A percentile compares a stretch with the other conserved stretches of the same genome.
Evolutionary conservation across 208 protist species (phyloP).

Genomic region (Naegleria lovaniensis): DNA sequence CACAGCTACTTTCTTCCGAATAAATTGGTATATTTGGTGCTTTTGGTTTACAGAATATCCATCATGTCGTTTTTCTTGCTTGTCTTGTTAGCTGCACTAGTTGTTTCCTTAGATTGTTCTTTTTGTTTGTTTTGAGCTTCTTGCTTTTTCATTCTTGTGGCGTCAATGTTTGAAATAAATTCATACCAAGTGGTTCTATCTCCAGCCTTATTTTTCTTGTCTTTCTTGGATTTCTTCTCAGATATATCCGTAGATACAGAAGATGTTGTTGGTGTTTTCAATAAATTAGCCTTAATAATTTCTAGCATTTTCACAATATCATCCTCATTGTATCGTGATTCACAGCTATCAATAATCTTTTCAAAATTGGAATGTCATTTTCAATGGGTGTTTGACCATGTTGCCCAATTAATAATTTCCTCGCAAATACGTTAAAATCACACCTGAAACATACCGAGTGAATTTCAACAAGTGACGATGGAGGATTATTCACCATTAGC

Average conservation of each 20-base stretch:
- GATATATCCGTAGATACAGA: neutral
- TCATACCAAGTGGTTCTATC: neutral
- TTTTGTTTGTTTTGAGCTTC: neutral
- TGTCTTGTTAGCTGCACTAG: neutral
- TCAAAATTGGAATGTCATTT: too few species aligned
- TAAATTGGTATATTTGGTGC: too few species aligned
- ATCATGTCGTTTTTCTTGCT: too few species aligned
- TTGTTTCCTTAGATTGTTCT: neutral
- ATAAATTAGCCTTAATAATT: neutral
- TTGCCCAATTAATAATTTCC: too few species aligned
- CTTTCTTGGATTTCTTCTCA: neutral
- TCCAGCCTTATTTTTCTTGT: neutral
- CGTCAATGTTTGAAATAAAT: neutral
- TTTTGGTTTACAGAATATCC: too few species aligned
- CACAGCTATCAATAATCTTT: constrained; percentile 13
- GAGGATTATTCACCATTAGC: neutral
- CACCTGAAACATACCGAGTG: neutral
- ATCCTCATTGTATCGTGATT: neutral
- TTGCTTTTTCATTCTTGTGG: neutral
- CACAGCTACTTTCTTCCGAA: too few species aligned
- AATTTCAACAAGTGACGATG: neutral
- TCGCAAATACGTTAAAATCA: too few species aligned
- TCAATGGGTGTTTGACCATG: too few species aligned
- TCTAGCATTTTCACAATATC: neutral
- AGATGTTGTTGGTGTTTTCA: neutral